Evolutionary conservation across 257 asterid genomes (phyloP), one percentile per base, ranked within the genome.

Genomic region (Lithospermum erythrorhizon): DNA sequence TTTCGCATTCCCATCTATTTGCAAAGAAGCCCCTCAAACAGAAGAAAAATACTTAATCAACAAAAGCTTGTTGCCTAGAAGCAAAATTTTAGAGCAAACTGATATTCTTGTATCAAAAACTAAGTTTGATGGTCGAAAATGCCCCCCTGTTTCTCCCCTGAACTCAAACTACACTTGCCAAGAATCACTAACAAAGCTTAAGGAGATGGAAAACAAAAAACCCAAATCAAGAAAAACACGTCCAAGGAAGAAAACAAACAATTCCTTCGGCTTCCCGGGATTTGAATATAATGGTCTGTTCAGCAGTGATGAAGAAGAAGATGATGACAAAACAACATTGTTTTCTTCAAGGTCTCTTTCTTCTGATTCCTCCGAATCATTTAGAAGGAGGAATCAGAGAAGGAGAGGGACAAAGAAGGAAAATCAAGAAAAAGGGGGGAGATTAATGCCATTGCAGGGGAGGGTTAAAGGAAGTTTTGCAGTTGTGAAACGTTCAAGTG

Each of bases 111-210:
- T 53, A n/a, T 24, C 56, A 9, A 32, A 55, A 29, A 60, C 61
- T 58, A 65, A 65, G 41, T 6, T 41, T 17, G 77, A 66, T 41
- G 86, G 87, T 19, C 83, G 73, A 17, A 78, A 65, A 37, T 80
- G 84, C 65, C 87, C 87, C 27, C 90, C 83, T 14, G 82, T 58
- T 0, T 74, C 87, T 3, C 83, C 80, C 10, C 69, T 69, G 30
- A 61, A 73, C 57, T 23, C 65, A 7, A 56, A 55, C 62, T 55
- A 48, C 32, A 45, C 57, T 17, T 29, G 69, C 23, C 73, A 66
- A 2, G 27, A 64, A 29, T 3, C 58, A 61, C 55, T 64, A 52
- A 8, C 58, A 21, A 56, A 59, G 24, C 37, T 8, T 23, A 61
- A 27, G 25, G 68, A 58, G 61, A 72, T 47, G 23, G 72, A 62